These are phyloP conservation scores for Isatis lusitanica DNA, from an alignment of 441 rosid genomes.

Conservation along the genomic window DNA sequence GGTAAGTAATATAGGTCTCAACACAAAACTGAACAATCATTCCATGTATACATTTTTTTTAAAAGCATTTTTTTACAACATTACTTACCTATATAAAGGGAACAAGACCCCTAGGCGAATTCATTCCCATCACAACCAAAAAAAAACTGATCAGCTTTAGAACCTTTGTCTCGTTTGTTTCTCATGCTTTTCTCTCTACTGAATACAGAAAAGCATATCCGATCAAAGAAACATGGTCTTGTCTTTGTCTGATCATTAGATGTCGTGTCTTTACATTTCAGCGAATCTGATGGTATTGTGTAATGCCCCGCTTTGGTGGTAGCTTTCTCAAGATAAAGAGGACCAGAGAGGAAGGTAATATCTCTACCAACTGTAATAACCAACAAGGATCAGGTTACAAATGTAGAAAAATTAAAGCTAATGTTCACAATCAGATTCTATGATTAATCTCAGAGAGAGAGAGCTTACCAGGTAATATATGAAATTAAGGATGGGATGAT, in stretches of 20 bases:
- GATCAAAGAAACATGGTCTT: neutral
- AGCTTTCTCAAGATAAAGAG: constrained; percentile 86
- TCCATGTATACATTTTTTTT: neutral
- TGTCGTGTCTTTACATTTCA: constrained; percentile 31
- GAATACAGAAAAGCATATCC: constrained; percentile 18
- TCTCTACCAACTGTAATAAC: constrained; percentile 75
- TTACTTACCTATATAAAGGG: constrained; percentile 20
- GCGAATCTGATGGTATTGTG: constrained; percentile 82
- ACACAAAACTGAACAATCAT: neutral
- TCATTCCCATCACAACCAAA: constrained; percentile 15
- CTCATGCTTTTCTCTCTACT: constrained; percentile 4
- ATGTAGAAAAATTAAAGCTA: neutral
- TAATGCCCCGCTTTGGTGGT: constrained; percentile 80
- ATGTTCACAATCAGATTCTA: neutral
- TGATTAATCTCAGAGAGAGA: constrained; percentile 11
- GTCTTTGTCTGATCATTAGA: constrained; percentile 1
- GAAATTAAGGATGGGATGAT: constrained; percentile 83
- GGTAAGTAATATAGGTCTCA: neutral
- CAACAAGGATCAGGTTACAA: constrained; percentile 11
- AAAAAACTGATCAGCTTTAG: constrained; percentile 16
- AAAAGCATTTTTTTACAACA: constrained; percentile 16
- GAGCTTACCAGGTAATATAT: constrained; percentile 74
- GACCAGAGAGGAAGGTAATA: constrained; percentile 78
- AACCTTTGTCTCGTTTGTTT: constrained; percentile 5
- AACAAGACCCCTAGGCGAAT: constrained; percentile 5